Evolutionary conservation across 345 rosid species (phyloP), one percentile per base, ranked within the genome.

Genomic region (Barbarea vulgaris): DNA sequence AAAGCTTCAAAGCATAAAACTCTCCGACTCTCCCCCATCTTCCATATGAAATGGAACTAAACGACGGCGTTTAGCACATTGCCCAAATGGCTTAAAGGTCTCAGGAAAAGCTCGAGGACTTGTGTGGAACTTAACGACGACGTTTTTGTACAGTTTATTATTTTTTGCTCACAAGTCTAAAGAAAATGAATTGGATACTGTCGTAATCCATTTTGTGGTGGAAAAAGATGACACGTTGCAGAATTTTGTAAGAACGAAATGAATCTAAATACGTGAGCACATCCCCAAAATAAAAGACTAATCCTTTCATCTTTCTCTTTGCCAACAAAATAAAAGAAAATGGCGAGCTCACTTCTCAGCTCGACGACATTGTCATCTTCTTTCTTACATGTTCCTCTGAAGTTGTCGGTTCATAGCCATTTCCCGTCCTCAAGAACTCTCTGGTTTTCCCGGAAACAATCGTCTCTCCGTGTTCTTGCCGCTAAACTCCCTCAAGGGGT

Each of bases 401-500:
- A 47, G 18, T 10, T 74, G 13, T 17, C 60, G 11, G 37, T 17
- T 65, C 64, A 63, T 36, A 6, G 37, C 6, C 72, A 31, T 8
- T 10, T 10, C 36, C 79, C 6, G 24, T 58, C 42, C 61, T n/a
- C 54, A 55, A 57, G 34, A 57, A 48, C 59, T 48, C 67, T 59
- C 36, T 18, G 68, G 44, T 47, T 28, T 18, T 19, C 5, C 12
- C 75, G 21, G 58, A 62, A 63, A 41, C 70, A 21, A 24, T 21
- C 52, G 31, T 69, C 82, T 59, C 75, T 86, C 68, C 67, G 27
- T 69, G 75, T 90, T 73, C 83, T 30, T 62, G 92, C 91, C 44
- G 89, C 88, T 13, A 89, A 83, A 83, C 85, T 83, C 70, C 93
- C 95, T 53, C 37, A 85, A 33, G 91, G 91, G 42, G 95, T 90